These are phyloP conservation scores for Bacidia rubella DNA, from an alignment of 495 filamentous ascomycete species.

Conservation along the genomic window DNA sequence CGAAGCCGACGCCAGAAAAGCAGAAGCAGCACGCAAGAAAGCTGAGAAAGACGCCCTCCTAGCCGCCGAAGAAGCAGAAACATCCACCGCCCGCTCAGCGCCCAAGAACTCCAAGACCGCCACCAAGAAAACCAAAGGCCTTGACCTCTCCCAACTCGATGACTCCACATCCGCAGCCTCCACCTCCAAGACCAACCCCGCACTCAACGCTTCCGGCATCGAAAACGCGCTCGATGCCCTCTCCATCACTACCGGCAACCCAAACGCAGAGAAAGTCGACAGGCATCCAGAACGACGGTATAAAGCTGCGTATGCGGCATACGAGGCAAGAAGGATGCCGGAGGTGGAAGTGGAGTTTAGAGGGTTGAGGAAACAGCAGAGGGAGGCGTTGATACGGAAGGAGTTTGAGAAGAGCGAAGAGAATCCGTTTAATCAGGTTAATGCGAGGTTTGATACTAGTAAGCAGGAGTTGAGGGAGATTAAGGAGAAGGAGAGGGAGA, in stretches of 20 bases:
- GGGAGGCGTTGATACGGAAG: conserved; percentile 62
- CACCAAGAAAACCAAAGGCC: conserved; percentile 36
- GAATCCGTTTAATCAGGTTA: conserved; percentile 83
- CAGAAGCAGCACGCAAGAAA: conserved; percentile 74
- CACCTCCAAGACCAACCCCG: conserved; percentile 28
- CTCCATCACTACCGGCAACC: conserved; percentile 38
- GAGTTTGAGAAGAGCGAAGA: conserved; percentile 88
- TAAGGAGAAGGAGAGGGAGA: conserved; percentile 52
- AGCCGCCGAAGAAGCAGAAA: conserved; percentile 68
- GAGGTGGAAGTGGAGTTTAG: conserved; percentile 75
- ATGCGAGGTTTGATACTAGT: conserved; percentile 56
- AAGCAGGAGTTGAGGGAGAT: conserved; percentile 64
- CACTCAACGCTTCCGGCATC: conserved; percentile 71
- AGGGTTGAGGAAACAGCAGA: conserved; percentile 66
- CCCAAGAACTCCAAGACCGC: conserved; percentile 53
- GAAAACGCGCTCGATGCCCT: conserved; percentile 85
- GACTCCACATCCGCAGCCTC: conserved; percentile 29
- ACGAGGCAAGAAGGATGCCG: conserved; percentile 66
- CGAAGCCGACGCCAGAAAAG: conserved; percentile 71
- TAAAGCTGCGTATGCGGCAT: conserved; percentile 78
- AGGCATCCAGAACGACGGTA: conserved; percentile 72
- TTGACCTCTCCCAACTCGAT: conserved; percentile 60
- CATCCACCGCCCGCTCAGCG: conserved; percentile 28
- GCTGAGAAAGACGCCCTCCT: conserved; percentile 72
- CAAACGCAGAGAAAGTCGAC: conserved; percentile 54